A percentile compares a stretch with the other conserved stretches of the same genome.
Evolutionary conservation across 768 basidiomycete genomes (phyloP).

Genomic region (Termitomyces sp.): DNA sequence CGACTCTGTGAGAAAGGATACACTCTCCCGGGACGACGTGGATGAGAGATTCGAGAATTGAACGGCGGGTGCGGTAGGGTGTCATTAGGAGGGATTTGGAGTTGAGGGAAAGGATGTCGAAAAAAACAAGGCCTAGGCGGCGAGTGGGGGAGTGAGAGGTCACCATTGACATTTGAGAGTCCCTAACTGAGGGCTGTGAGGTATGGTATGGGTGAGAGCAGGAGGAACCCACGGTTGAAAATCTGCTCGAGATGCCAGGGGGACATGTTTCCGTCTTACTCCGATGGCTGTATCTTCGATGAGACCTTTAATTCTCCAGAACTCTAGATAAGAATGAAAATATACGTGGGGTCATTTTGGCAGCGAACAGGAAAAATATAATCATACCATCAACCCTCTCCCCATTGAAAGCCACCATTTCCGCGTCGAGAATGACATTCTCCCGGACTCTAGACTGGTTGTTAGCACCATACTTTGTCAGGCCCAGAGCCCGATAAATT

Average conservation of each 20-base stretch:
- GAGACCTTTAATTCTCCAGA: slow-evolving; percentile 65
- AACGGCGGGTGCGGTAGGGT: slow-evolving; percentile 57
- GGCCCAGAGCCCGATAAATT: slow-evolving; percentile 54
- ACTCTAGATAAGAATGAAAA: slow-evolving; percentile 41
- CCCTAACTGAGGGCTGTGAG: background rate
- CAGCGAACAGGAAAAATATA: background rate
- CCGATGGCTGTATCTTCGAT: slow-evolving; percentile 55
- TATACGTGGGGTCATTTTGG: background rate
- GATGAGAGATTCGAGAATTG: slow-evolving; percentile 54
- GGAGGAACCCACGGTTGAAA: slow-evolving; percentile 10
- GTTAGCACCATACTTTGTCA: slow-evolving; percentile 17
- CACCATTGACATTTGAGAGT: slow-evolving; percentile 24
- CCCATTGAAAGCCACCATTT: slow-evolving; percentile 83
- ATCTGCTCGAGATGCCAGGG: slow-evolving; percentile 1
- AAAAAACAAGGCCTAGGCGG: slow-evolving; percentile 80
- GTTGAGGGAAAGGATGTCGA: slow-evolving; percentile 75
- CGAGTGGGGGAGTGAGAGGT: slow-evolving; percentile 31
- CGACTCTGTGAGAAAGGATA: slow-evolving; percentile 52
- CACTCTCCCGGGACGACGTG: slow-evolving; percentile 49
- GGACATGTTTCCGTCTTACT: slow-evolving; percentile 19
- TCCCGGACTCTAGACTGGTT: slow-evolving; percentile 21
- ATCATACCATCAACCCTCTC: slow-evolving; percentile 62
- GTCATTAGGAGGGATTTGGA: slow-evolving; percentile 45
- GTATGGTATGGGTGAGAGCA: background rate
- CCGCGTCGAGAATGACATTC: slow-evolving; percentile 66